These are phyloP conservation scores for Spinellus fusiger DNA, from an alignment of 192 early-diverging fungal genomes.

Conservation along the genomic window DNA sequence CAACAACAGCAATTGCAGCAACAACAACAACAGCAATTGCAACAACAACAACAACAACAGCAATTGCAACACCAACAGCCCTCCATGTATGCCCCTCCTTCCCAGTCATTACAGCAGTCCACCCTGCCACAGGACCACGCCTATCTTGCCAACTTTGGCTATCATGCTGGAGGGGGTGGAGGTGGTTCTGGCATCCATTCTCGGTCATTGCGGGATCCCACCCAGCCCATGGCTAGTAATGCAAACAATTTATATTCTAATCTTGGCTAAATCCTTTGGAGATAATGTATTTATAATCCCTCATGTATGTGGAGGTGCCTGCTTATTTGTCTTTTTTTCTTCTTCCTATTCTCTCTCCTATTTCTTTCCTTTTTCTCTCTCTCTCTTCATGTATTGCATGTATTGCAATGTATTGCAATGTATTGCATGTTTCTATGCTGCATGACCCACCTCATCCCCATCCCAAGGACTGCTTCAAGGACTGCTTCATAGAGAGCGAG, in stretches of 20 bases:
- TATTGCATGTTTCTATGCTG: neutral
- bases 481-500: no score
- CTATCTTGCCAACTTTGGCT: neutral
- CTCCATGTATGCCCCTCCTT: neutral
- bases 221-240: neutral
- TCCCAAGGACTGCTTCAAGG: no score
- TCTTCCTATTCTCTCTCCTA: no score
- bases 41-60: neutral
- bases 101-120: neutral
- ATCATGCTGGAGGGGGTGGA: no score
- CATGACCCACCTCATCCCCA: neutral
- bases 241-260: no score
- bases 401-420: no score
- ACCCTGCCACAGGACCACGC: neutral
- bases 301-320: no score
- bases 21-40: constrained; percentile 13
- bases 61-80: neutral
- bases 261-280: no score
- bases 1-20: constrained; percentile 23
- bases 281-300: no score
- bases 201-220: neutral
- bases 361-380: no score
- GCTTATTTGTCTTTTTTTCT: no score
- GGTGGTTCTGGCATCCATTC: neutral
- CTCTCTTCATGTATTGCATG: no score